Evolutionary conservation across 2,329 filamentous ascomycete genomes (phyloP).

Genomic region (Fusarium sulawesiense): DNA sequence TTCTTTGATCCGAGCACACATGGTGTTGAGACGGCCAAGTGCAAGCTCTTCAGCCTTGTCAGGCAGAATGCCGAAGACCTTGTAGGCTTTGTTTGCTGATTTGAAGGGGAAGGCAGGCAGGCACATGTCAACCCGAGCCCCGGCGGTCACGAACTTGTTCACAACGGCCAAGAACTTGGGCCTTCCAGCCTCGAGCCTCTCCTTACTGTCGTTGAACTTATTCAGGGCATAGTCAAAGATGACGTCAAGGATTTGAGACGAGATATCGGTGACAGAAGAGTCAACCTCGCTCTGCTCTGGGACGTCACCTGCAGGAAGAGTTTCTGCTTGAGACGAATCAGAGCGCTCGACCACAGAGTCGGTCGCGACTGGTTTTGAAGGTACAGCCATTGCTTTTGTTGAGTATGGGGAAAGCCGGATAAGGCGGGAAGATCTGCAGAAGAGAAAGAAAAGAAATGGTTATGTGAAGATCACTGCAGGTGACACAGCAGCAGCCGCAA

Average conservation of each 20-base stretch:
- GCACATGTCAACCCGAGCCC: conserved; percentile 29
- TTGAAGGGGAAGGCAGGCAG: conserved; percentile 51
- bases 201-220: conserved; percentile 14
- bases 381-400: neutral
- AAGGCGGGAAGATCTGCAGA: neutral
- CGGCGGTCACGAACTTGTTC: neutral
- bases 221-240: conserved; percentile 21
- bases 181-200: neutral
- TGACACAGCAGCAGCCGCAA: neutral
- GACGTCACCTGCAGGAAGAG: neutral
- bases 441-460: neutral
- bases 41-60: conserved; percentile 50
- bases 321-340: neutral
- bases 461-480: neutral
- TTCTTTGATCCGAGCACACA: conserved; percentile 45
- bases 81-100: conserved; percentile 50
- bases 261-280: neutral
- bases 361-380: neutral
- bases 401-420: neutral
- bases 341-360: neutral
- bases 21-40: conserved; percentile 41
- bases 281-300: neutral
- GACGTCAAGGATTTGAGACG: neutral
- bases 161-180: neutral
- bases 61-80: conserved; percentile 47